Evolutionary conservation across 2,329 filamentous ascomycete genomes (phyloP), one percentile per base, ranked within the genome.

Genomic region (Penicillium italicum): DNA sequence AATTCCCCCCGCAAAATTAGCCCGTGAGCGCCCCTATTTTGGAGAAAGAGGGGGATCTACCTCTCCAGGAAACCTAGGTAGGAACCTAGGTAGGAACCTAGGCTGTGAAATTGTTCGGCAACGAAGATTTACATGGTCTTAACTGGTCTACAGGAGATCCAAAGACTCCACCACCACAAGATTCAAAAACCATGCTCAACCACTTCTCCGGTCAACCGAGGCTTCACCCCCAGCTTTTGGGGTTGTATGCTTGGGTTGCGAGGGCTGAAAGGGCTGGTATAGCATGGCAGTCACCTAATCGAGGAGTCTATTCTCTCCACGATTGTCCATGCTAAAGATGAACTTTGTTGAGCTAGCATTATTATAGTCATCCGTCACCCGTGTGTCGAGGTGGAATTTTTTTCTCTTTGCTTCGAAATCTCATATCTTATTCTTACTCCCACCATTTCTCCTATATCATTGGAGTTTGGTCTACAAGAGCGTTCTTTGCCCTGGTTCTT

Each of bases 21-120:
- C 20, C 16, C 18, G 24, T 30, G 37, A 31, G 28, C 34, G 37
- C 28, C 38, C 41, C 30, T 37, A 28, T 30, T 54, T 48, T 36
- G 34, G 45, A 50, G 42, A 55, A 47, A 42, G 26, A 41, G 26
- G 33, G 43, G 33, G 53, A 47, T 55, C 42, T 38, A 11, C 20
- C n/a, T 42, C 44, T 18, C 26, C 22, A 34, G 24, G 30, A 6
- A 11, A 22, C 14, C 12, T 9, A 2, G 42, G n/a, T 20, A 20
- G 30, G 10, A 11, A 22, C 14, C 12, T 9, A 2, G 42, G n/a
- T 20, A 20, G 30, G 14, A 20, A n/a, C 14, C 5, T 12, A 5
- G 42, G 4, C 28, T 14, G 6, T 22, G 42, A 31, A 30, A 33
- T 34, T 5, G 10, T 41, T 26, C 10, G 33, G 28, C 26, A 11